Evolutionary conservation across 495 filamentous ascomycete species (phyloP), one percentile per base, ranked within the genome.

Genomic region (Pyrenula aspistea): DNA sequence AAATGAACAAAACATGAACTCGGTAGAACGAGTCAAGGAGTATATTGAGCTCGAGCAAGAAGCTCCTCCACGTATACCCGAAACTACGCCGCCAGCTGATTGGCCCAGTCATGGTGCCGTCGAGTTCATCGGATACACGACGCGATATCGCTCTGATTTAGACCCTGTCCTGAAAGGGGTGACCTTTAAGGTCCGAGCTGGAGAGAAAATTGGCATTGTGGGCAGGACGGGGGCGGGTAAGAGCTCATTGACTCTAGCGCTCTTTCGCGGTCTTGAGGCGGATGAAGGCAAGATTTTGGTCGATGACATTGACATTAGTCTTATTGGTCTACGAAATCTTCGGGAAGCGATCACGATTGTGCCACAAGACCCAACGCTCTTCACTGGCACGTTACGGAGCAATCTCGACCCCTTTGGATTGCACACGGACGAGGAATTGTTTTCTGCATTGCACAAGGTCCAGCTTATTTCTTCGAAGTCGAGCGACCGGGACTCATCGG

Each of bases 1-100:
- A 64, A 95, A 96, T 62, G 94, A 99, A 68, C 94, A 97, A 71
- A 97, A 95, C 69, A 97, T 99, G 94, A 99, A 99, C 71, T 92
- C 91, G 0, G 91, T 99, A n/a, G 94, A 99, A 71, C 86, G 94
- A 55, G 87, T 99, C 61, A 89, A 91, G 65, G 93, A 99, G 70
- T 99, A 96, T 63, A 81, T 99, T 11, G 91, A 96, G 24, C 87
- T 97, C 2, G 93, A 97, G 63, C 93, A 96, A 63, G 94, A 99
- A 69, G 91, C 94, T 0, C 74, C 73, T 2, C 74, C 87, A 8
- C 75, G 95, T 58, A 83, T 95, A 51, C 81, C 87, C 31, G 82
- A 95, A 49, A 86, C 85, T 53, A 78, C 88, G 31, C 91, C 94
- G 8, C 71, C 83, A 0, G 66, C 75, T 2, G 80, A 87, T 61